Conservation (phyloP, 163 green algal genomes). For the Chlamydomonas reinhardtii region DNA sequence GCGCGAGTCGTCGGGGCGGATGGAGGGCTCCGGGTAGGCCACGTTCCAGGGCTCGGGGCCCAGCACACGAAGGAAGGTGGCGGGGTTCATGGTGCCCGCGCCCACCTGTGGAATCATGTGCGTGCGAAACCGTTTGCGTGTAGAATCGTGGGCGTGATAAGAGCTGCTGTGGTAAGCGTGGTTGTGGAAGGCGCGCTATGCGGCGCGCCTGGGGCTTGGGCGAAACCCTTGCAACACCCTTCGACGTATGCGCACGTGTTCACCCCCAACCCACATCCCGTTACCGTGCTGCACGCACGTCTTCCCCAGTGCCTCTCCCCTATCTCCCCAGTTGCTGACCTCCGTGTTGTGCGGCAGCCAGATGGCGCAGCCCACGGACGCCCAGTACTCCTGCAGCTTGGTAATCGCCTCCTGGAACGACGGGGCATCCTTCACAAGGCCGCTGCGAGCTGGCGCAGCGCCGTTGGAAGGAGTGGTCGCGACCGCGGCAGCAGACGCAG, state of each 20-base stretch:
- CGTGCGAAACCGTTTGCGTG: too few species aligned
- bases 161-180: too few species aligned
- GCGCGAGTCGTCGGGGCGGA: constrained; percentile 96
- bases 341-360: constrained; percentile 98
- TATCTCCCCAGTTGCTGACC: constrained; percentile 52
- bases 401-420: constrained; percentile 96
- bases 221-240: too few species aligned
- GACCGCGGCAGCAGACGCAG: background rate
- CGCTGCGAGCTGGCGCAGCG: background rate
- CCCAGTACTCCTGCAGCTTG: constrained; percentile 95
- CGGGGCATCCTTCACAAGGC: constrained; percentile 56
- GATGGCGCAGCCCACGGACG: constrained; percentile 86
- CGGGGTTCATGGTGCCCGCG: constrained; percentile 91
- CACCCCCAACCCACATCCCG: too few species aligned
- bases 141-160: background rate
- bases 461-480: background rate
- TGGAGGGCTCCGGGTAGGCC: constrained; percentile 93
- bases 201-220: too few species aligned
- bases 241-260: too few species aligned
- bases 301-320: too few species aligned
- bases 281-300: too few species aligned
- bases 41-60: constrained; percentile 98
- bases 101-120: constrained; percentile 57
- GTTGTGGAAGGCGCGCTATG: too few species aligned
- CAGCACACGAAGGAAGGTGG: constrained; percentile 93